Conservation (phyloP, 2,329 filamentous ascomycete genomes). For the Acarospora socialis region DNA sequence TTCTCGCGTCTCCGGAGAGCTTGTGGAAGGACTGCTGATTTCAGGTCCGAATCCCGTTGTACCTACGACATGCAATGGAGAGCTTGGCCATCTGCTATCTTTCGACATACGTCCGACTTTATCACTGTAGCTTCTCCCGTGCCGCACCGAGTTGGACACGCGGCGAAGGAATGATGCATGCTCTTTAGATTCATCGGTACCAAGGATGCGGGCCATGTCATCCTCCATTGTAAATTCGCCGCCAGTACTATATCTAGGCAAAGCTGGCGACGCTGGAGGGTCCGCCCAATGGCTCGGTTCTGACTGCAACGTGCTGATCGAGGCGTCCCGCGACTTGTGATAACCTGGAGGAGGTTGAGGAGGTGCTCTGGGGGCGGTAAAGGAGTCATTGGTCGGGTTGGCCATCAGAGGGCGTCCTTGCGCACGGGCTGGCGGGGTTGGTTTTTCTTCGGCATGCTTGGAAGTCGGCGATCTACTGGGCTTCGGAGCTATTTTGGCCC, state of each 20-base stretch:
- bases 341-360: conserved; percentile 37
- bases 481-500: conserved; percentile 28
- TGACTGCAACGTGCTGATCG: conserved; percentile 29
- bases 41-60: conserved; percentile 40
- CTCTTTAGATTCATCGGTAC: conserved; percentile 50
- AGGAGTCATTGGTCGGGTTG: conserved; percentile 36
- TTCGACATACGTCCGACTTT: conserved; percentile 41
- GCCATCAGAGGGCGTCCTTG: conserved; percentile 22
- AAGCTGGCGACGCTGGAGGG: conserved; percentile 47
- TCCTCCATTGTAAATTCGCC: conserved; percentile 91
- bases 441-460: conserved; percentile 28
- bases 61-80: conserved; percentile 46
- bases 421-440: conserved; percentile 31
- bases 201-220: conserved; percentile 81
- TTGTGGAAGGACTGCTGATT: conserved; percentile 57
- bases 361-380: conserved; percentile 44
- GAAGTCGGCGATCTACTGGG: conserved; percentile 28
- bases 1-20: conserved; percentile 42
- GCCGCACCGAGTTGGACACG: conserved; percentile 85
- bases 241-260: conserved; percentile 60
- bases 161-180: conserved; percentile 71
- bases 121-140: conserved; percentile 77
- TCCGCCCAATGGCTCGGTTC: conserved; percentile 24
- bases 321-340: conserved; percentile 32
- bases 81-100: conserved; percentile 57